These are phyloP conservation scores for Fistulinella prunicolor DNA, from an alignment of 768 basidiomycete genomes.

Conservation along the genomic window DNA sequence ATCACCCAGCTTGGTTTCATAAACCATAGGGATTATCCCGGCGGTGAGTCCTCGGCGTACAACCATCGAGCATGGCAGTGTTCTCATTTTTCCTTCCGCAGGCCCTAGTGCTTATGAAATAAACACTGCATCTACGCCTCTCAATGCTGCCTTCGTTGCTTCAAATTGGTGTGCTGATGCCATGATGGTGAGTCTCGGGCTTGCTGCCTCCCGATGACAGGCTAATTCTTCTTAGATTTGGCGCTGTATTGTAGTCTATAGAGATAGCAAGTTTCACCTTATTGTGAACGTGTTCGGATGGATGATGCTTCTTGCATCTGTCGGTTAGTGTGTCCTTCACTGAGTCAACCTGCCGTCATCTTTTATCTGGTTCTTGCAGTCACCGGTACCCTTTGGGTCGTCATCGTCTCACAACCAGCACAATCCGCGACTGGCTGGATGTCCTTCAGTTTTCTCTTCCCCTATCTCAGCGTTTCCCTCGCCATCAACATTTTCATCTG, in stretches of 20 bases:
- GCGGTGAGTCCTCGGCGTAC: conserved; percentile 15
- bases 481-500: conserved; percentile 32
- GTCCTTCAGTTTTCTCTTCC: conserved; percentile 33
- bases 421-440: conserved; percentile 22
- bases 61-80: background rate
- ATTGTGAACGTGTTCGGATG: conserved; percentile 16
- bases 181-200: conserved; percentile 24
- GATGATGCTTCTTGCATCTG: conserved; percentile 23
- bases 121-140: conserved; percentile 23
- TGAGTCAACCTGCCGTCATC: background rate
- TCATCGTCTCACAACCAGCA: conserved; percentile 25
- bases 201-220: background rate
- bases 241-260: conserved; percentile 33
- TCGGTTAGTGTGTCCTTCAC: conserved; percentile 15
- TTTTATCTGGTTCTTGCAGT: conserved; percentile 8
- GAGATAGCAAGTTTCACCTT: conserved; percentile 22
- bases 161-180: conserved; percentile 32
- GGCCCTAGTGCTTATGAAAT: conserved; percentile 27
- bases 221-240: conserved; percentile 22
- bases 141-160: conserved; percentile 29
- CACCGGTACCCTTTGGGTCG: conserved; percentile 29
- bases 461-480: conserved; percentile 33
- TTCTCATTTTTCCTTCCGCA: background rate
- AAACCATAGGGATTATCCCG: conserved; percentile 31
- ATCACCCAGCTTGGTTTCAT: conserved; percentile 32